Percentiles rank a stretch among this genome's conserved stretches.
Evolutionary conservation across 2,329 filamentous ascomycete genomes (phyloP).

Genomic region (Neonectria punicea): DNA sequence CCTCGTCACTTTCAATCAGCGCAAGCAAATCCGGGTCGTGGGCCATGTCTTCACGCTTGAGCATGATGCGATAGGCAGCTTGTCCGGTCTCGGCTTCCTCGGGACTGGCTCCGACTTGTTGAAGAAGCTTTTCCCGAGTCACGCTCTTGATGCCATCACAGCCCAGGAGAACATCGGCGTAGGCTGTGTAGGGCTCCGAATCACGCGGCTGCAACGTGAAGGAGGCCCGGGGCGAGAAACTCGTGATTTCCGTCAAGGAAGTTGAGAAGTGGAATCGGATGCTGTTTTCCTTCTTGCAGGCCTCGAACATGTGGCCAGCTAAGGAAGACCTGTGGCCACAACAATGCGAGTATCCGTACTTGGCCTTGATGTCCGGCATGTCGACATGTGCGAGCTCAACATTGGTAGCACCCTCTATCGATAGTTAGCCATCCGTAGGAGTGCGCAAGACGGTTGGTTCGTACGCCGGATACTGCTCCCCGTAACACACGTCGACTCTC

Average conservation of each 20-base stretch:
- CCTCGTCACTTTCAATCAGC: slow-evolving; percentile 66
- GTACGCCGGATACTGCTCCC: slow-evolving; percentile 45
- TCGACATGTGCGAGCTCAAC: slow-evolving; percentile 76
- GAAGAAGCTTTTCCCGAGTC: slow-evolving; percentile 62
- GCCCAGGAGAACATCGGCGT: slow-evolving; percentile 62
- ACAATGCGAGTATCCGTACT: slow-evolving; percentile 81
- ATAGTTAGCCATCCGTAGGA: slow-evolving; percentile 11
- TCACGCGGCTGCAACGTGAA: slow-evolving; percentile 37
- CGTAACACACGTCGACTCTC: slow-evolving; percentile 39
- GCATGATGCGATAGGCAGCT: slow-evolving; percentile 64
- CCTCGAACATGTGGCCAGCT: slow-evolving; percentile 74
- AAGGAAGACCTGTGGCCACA: slow-evolving; percentile 81
- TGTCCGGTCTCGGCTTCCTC: slow-evolving; percentile 60
- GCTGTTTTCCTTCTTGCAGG: slow-evolving; percentile 69
- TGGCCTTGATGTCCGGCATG: slow-evolving; percentile 72
- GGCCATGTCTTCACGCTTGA: slow-evolving; percentile 67
- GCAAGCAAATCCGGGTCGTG: slow-evolving; percentile 72
- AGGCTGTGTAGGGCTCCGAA: slow-evolving; percentile 23
- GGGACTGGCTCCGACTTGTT: slow-evolving; percentile 59
- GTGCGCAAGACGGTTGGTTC: background rate
- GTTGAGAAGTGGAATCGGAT: slow-evolving; percentile 74
- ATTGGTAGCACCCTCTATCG: slow-evolving; percentile 73
- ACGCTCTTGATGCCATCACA: slow-evolving; percentile 65
- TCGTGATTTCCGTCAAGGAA: slow-evolving; percentile 40
- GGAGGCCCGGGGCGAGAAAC: slow-evolving; percentile 35